Evolutionary conservation across 2,329 filamentous ascomycete species (phyloP).

Genomic region (Rhinocladiella mackenziei): DNA sequence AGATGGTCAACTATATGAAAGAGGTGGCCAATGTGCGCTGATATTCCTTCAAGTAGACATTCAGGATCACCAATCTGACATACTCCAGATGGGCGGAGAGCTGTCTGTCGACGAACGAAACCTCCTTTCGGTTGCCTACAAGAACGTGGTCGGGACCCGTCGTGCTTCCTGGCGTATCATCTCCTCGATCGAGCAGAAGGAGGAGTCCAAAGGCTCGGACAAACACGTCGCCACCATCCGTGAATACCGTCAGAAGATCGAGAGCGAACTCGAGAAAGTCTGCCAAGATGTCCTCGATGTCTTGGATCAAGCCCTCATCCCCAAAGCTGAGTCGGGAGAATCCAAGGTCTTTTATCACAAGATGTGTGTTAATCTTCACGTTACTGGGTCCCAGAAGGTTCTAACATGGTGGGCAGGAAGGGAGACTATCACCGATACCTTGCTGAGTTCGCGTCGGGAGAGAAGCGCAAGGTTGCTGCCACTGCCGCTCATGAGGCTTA

Average conservation of each 20-base stretch:
- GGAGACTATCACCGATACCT: constrained; percentile 96
- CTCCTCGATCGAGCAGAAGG: constrained; percentile 99
- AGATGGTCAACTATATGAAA: constrained; percentile 99
- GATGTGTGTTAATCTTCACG: constrained; percentile 63
- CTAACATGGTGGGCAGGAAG: constrained; percentile 61
- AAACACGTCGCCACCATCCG: constrained; percentile 92
- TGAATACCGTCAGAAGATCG: constrained; percentile 98
- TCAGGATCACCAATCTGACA: constrained; percentile 20
- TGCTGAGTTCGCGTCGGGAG: constrained; percentile 85
- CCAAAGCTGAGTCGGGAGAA: constrained; percentile 92
- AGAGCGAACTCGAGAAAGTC: constrained; percentile 93
- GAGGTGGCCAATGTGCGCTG: constrained; percentile 84
- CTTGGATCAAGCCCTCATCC: constrained; percentile 87
- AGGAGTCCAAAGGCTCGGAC: constrained; percentile 96
- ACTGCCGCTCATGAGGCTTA: constrained; percentile 90
- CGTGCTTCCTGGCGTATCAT: constrained; percentile 99
- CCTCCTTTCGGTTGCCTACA: constrained; percentile 97
- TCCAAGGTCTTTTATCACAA: constrained; percentile 99
- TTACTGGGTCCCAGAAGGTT: constrained; percentile 8
- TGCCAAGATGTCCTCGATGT: constrained; percentile 97
- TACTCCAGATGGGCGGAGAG: constrained; percentile 58
- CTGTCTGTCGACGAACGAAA: constrained; percentile 72
- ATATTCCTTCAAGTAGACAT: constrained; percentile 14
- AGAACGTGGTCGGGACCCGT: constrained; percentile 98
- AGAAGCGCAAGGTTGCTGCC: constrained; percentile 86